Percentiles rank a stretch among this genome's conserved stretches.
phyloP scores from a whole-genome alignment of 2,329 filamentous ascomycete species.

The Tolypocladium album region DNA sequence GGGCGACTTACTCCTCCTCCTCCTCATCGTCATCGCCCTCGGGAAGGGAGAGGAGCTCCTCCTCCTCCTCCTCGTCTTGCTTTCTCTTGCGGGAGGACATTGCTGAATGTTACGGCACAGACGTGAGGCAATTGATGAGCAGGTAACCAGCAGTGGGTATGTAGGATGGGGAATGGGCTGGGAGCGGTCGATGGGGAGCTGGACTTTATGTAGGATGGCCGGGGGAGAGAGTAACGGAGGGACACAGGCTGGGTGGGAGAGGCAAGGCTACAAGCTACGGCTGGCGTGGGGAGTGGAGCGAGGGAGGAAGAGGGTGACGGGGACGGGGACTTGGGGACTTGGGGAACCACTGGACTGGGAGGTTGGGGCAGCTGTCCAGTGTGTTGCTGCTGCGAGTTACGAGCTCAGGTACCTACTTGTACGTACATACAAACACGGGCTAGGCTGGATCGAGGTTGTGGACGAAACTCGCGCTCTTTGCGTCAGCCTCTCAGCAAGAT shows the following conservation, averaged over 20 bases:
- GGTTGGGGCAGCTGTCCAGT: background rate
- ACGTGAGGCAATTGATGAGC: background rate
- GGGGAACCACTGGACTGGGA: background rate
- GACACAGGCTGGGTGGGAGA: background rate
- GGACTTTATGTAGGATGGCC: conserved; percentile 1
- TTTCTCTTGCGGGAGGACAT: conserved; percentile 45
- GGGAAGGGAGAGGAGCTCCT: conserved; percentile 43
- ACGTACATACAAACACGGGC: background rate
- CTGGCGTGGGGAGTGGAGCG: background rate
- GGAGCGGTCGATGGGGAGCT: background rate
- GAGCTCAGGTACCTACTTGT: no score
- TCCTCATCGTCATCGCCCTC: conserved; percentile 41
- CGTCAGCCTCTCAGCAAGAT: conserved; percentile 1
- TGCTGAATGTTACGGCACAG: conserved; percentile 4
- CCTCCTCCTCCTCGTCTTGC: conserved; percentile 53
- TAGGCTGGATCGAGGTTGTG: conserved; percentile 1
- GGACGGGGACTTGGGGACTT: background rate
- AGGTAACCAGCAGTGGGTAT: background rate
- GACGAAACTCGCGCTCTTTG: background rate
- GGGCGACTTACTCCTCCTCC: conserved; percentile 39
- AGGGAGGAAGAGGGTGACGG: background rate
- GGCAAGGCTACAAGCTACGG: background rate
- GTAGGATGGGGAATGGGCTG: background rate
- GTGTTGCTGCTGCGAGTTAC: background rate
- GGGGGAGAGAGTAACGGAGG: background rate